A percentile compares a stretch with the other conserved stretches of the same genome.
Conservation (phyloP, 148 eudicot species). For the Cornus suecica region DNA sequence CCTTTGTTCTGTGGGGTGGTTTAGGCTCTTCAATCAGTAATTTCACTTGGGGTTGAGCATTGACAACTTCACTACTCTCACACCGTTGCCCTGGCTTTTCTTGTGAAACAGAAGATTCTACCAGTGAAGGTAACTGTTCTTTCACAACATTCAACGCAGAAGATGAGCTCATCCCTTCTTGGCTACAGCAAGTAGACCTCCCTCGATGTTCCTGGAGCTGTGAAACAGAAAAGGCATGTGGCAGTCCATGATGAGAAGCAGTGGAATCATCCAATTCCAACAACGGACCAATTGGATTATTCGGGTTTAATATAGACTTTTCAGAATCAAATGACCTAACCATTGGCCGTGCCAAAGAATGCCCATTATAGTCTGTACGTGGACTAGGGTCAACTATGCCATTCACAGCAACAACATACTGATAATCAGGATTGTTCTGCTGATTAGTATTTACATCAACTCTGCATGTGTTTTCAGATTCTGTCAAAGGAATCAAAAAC, state of each 20-base stretch:
- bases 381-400: slow-evolving; percentile 56
- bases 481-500: slow-evolving; percentile 70
- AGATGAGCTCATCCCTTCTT: slow-evolving; percentile 47
- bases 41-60: slow-evolving; percentile 36
- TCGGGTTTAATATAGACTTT: slow-evolving; percentile 41
- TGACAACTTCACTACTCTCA: slow-evolving; percentile 25
- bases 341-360: slow-evolving; percentile 26
- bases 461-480: slow-evolving; percentile 37
- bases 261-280: slow-evolving; percentile 38
- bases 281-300: slow-evolving; percentile 34
- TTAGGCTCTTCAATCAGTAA: slow-evolving; percentile 34
- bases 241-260: slow-evolving; percentile 51
- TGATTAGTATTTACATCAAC: slow-evolving; percentile 33
- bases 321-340: slow-evolving; percentile 34
- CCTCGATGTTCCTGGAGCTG: slow-evolving; percentile 58
- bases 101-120: slow-evolving; percentile 24
- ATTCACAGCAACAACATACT: slow-evolving; percentile 88
- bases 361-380: slow-evolving; percentile 34
- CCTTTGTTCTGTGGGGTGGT: slow-evolving; percentile 25
- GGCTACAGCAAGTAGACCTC: slow-evolving; percentile 46
- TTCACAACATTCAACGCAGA: slow-evolving; percentile 37
- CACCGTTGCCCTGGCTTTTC: slow-evolving; percentile 34
- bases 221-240: slow-evolving; percentile 82
- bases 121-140: slow-evolving; percentile 28
- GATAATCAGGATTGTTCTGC: slow-evolving; percentile 66